Percentiles rank a stretch among this genome's conserved stretches.
These are phyloP conservation scores for Metarhizium anisopliae DNA, from an alignment of 2,329 filamentous ascomycete species.

Conservation along the genomic window DNA sequence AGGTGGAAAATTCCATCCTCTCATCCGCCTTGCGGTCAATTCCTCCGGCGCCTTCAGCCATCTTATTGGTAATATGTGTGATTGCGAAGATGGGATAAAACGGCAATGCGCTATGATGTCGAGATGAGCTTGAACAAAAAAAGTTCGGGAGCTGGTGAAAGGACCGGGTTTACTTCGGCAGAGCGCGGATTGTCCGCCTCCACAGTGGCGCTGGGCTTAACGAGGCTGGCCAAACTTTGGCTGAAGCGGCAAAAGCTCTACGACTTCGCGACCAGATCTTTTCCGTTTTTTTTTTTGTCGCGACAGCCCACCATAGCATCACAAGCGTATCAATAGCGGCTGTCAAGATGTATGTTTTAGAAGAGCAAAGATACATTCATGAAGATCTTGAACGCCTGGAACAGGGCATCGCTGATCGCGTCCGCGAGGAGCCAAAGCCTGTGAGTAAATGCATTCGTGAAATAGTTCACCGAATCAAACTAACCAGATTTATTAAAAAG, in stretches of 20 bases:
- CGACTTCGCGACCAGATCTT: neutral
- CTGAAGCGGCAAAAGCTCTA: neutral
- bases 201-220: slow-evolving; percentile 1
- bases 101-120: neutral
- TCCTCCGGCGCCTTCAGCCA: slow-evolving; percentile 71
- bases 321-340: neutral
- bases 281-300: neutral
- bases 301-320: neutral
- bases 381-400: slow-evolving; percentile 96
- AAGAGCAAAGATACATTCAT: slow-evolving; percentile 88
- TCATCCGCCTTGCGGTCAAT: slow-evolving; percentile 92
- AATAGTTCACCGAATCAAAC: slow-evolving; percentile 3
- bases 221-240: slow-evolving; percentile 4
- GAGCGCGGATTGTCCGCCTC: neutral
- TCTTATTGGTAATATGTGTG: slow-evolving; percentile 33
- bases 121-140: slow-evolving; percentile 8
- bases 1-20: slow-evolving; percentile 96
- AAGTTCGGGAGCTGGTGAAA: slow-evolving; percentile 18
- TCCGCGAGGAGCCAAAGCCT: slow-evolving; percentile 80
- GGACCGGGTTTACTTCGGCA: slow-evolving; percentile 23
- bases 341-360: slow-evolving; percentile 67
- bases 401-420: slow-evolving; percentile 83
- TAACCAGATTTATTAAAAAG: slow-evolving; percentile 33
- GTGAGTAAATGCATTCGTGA: slow-evolving; percentile 38
- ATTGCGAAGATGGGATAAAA: neutral